Evolutionary conservation across 2,329 filamentous ascomycete genomes (phyloP).

Genomic region (Venturia oleaginea): DNA sequence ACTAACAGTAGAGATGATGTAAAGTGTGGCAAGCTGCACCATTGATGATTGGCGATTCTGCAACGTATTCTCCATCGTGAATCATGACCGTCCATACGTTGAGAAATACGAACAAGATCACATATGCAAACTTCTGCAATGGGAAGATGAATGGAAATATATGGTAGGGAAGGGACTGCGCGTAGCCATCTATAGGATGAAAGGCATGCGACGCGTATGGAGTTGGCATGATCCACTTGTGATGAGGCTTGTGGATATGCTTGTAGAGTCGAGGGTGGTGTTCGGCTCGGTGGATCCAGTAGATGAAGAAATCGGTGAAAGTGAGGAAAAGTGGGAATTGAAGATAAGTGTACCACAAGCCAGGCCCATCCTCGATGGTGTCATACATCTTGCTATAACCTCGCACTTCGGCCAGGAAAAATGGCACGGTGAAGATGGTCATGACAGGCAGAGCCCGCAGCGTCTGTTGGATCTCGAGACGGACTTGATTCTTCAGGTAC

Average conservation of each 20-base stretch:
- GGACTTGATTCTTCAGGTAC: constrained; percentile 89
- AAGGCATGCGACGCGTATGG: constrained; percentile 90
- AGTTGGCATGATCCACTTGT: constrained; percentile 99
- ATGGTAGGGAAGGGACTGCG: constrained; percentile 86
- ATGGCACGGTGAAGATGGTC: constrained; percentile 68
- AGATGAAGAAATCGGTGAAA: constrained; percentile 86
- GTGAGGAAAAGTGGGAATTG: constrained; percentile 83
- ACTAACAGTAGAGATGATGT: constrained; percentile 62
- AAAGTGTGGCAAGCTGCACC: constrained; percentile 89
- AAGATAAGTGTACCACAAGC: constrained; percentile 64
- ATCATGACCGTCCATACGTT: constrained; percentile 98
- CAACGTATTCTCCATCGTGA: constrained; percentile 88
- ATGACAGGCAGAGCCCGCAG: constrained; percentile 70
- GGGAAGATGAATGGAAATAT: constrained; percentile 89
- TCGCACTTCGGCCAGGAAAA: constrained; percentile 74
- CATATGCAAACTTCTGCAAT: constrained; percentile 81
- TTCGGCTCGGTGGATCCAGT: constrained; percentile 81
- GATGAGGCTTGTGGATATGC: constrained; percentile 87
- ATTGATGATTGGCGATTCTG: constrained; percentile 85
- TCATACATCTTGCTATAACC: constrained; percentile 87
- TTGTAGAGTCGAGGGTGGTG: constrained; percentile 80
- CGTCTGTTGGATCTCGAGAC: constrained; percentile 75
- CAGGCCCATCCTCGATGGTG: constrained; percentile 62
- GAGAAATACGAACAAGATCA: constrained; percentile 80
- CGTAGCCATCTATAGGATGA: constrained; percentile 86